Percentiles rank a stretch among this genome's conserved stretches.
phyloP scores from a whole-genome alignment of 2,329 filamentous ascomycete genomes.

The Fusarium liriodendri region DNA sequence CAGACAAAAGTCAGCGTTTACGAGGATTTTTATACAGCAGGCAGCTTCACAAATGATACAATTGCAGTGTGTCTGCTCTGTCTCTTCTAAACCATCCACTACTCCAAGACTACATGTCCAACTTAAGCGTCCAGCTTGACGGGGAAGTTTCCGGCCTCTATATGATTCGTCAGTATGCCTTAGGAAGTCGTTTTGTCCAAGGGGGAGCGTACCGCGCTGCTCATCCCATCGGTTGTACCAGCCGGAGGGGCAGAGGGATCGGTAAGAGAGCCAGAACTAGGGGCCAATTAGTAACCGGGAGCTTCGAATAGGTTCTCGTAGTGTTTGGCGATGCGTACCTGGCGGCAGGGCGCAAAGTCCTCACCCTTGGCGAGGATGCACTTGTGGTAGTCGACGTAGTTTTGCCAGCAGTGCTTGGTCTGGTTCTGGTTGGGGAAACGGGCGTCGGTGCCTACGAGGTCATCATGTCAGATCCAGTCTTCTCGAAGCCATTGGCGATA shows the following conservation, averaged over 20 bases:
- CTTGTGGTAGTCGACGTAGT: conserved; percentile 99
- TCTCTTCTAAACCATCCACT: conserved; percentile 45
- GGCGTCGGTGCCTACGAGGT: conserved; percentile 87
- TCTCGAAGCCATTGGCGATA: conserved; percentile 8
- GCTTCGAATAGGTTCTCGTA: neutral
- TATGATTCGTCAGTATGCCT: conserved; percentile 44
- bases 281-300: conserved; percentile 31
- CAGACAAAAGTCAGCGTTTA: conserved; percentile 39
- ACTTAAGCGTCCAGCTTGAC: conserved; percentile 70
- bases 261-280: conserved; percentile 96
- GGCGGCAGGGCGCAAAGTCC: conserved; percentile 95
- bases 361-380: conserved; percentile 98
- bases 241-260: conserved; percentile 94
- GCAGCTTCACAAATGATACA: conserved; percentile 51
- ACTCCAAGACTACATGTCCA: conserved; percentile 37
- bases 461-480: conserved; percentile 21
- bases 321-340: conserved; percentile 67
- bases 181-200: neutral
- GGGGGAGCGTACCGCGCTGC: conserved; percentile 81
- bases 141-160: conserved; percentile 77
- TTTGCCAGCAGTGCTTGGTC: conserved; percentile 99
- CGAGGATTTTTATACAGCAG: conserved; percentile 42
- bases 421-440: conserved; percentile 99
- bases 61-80: conserved; percentile 49
- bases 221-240: conserved; percentile 98